Base-by-base conservation (phyloP, 2,329 filamentous ascomycete genomes). In the Atkinsonella texensis region DNA sequence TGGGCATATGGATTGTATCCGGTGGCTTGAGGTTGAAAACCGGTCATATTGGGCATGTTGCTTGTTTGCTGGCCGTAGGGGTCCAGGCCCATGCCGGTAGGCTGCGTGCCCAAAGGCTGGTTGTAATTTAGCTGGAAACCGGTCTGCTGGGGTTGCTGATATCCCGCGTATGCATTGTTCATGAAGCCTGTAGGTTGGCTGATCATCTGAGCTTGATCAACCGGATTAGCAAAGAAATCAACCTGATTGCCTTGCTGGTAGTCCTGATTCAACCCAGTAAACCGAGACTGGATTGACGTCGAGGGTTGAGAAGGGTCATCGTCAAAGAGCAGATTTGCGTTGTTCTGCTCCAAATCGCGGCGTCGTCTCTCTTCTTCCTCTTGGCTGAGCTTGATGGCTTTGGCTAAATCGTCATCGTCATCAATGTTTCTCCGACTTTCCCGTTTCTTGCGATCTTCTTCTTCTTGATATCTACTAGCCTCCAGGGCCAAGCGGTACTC, bases 221-320 rank as follows among this genome's bases (percentile, higher is more conserved):
- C 85, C 12, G 90, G 89, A 67, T 98, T 98, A 53, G 91, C 93
- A 61, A 94, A 93, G 81, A 94, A 97, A 69, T 98, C 93, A 17
- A 98, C 93, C 12, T 89, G 88, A 52, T 86, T 86, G 65, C 95
- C 91, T 70, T 98, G 93, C 72, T 97, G 90, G 63, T 98, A 98
- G 46, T 91, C 91, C 70, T 95, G 90, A 68, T 96, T 97, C 73
- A 89, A 89, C 38, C 89, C 91, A 13, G 90, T 97, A 41, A 80
- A 81, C 69, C 90, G 88, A 38, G 86, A 79, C 60, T 89, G 85
- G 43, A 38, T 54, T 32, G 53, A 53, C 18, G 50, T 50, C 45
- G 61, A 57, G 3, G 64, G 60, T 62, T 84, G 80, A 23, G 74
- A 68, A 6, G 83, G 76, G 38, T 80, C 79, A 59, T 95, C 87